Percentiles rank a stretch among this genome's conserved stretches.
phyloP scores from a whole-genome alignment of 805 yeast species.

The Yamadazyma sp. region DNA sequence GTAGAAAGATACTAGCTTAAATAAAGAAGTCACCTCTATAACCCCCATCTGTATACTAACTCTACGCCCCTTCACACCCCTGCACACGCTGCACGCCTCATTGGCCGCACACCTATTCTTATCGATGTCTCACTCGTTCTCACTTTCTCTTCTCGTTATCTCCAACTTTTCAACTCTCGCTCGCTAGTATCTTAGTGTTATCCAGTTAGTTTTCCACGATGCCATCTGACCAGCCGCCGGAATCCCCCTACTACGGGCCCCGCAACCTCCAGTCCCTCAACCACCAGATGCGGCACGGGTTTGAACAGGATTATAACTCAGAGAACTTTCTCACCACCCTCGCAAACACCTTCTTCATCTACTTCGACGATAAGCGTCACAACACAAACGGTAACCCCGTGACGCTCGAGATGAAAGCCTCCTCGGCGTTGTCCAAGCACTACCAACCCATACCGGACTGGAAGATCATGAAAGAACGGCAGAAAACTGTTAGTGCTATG shows the following conservation, averaged over 20 bases:
- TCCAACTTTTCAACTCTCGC: background rate
- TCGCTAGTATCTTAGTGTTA: no score
- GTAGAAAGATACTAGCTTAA: no score
- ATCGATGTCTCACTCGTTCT: background rate
- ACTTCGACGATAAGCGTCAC: conserved; percentile 90
- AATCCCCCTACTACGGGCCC: no score
- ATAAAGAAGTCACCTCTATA: no score
- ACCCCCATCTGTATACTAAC: background rate
- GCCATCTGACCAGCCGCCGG: conserved; percentile 1
- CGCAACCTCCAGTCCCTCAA: conserved; percentile 49
- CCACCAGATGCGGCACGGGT: conserved; percentile 62
- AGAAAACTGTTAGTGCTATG: conserved; percentile 91
- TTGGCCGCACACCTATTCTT: no score
- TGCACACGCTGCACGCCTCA: background rate
- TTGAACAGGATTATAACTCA: conserved; percentile 59
- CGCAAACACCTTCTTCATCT: conserved; percentile 72
- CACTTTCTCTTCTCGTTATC: background rate
- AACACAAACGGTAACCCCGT: conserved; percentile 84
- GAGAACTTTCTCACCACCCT: conserved; percentile 55
- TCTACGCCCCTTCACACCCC: background rate
- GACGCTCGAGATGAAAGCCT: conserved; percentile 49
- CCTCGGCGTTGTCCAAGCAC: conserved; percentile 42
- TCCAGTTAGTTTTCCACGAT: no score
- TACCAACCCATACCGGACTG: conserved; percentile 82
- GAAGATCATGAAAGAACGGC: conserved; percentile 88